phyloP scores from a whole-genome alignment of 225 moss, liverwort and hornwort genomes.

The Straminergon stramineum region DNA sequence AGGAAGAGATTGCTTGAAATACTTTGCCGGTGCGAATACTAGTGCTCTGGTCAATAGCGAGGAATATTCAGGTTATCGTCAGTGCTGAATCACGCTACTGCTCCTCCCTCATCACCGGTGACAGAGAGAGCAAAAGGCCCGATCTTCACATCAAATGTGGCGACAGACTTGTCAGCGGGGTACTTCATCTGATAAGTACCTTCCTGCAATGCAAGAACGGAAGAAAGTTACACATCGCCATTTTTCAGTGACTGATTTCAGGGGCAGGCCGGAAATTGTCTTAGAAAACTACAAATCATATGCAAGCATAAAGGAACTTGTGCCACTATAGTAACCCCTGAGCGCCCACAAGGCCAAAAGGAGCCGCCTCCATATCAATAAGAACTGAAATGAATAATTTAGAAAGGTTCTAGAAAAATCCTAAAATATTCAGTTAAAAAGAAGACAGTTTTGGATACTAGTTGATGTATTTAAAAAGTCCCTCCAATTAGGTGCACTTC shows the following conservation, averaged over 20 bases:
- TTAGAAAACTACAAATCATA: background rate
- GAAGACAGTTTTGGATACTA: background rate
- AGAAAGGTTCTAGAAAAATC: background rate
- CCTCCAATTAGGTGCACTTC: background rate
- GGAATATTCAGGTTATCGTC: background rate
- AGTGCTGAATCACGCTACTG: background rate
- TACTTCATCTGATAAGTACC: slow-evolving; percentile 50
- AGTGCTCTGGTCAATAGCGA: background rate
- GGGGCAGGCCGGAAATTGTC: background rate
- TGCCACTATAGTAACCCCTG: background rate
- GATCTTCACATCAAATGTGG: slow-evolving; percentile 43
- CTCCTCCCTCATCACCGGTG: slow-evolving; percentile 19
- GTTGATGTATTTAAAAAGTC: background rate
- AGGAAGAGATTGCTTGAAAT: background rate
- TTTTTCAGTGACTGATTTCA: background rate
- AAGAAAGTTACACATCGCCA: background rate
- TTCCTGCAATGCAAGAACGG: slow-evolving; percentile 15
- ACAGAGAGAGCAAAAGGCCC: slow-evolving; percentile 43
- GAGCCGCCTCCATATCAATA: background rate
- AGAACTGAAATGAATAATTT: background rate
- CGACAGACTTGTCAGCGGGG: slow-evolving; percentile 21
- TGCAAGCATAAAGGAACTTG: background rate
- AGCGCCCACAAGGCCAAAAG: background rate
- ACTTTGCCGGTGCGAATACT: background rate
- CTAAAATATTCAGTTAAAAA: background rate